These are phyloP conservation scores for Stentor roeselii DNA, from an alignment of 73 alveolate genomes.

Conservation along the genomic window DNA sequence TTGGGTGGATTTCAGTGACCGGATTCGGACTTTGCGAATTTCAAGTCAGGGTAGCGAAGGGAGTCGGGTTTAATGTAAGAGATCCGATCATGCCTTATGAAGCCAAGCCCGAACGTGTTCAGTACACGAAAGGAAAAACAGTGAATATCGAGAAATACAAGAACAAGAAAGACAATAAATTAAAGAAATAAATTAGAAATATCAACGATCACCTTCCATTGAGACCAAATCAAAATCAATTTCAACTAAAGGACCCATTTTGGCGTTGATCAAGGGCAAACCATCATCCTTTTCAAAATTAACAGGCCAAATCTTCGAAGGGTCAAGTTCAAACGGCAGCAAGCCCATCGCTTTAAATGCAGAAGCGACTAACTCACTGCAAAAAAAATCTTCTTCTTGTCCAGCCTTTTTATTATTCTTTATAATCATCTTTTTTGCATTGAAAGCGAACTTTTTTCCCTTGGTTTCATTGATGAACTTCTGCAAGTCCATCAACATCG, in stretches of 20 bases:
- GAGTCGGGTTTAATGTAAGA: constrained; percentile 36
- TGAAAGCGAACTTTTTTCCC: constrained; percentile 32
- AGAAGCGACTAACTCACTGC: constrained; percentile 52
- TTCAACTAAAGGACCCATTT: background rate
- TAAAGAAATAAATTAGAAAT: too few relatives aligned
- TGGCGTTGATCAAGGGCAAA: background rate
- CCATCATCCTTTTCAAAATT: constrained; percentile 27
- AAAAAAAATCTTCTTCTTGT: constrained; percentile 40
- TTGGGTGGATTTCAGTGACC: constrained; percentile 55
- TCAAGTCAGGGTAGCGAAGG: constrained; percentile 39
- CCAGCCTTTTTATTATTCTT: constrained; percentile 27
- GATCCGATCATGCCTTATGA: constrained; percentile 58
- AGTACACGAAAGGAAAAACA: constrained; percentile 44
- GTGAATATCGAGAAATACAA: constrained; percentile 55
- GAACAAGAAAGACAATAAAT: too few relatives aligned
- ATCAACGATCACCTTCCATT: too few relatives aligned
- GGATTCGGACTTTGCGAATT: constrained; percentile 52
- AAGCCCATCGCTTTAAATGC: constrained; percentile 46
- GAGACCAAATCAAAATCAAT: constrained; percentile 10
- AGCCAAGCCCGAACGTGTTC: constrained; percentile 38
- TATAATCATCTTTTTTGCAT: background rate
- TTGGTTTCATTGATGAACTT: constrained; percentile 32
- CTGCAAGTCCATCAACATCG: constrained; percentile 23
- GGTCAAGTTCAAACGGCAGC: constrained; percentile 24
- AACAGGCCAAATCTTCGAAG: constrained; percentile 48